Percentiles rank a stretch among this genome's conserved stretches.
These are phyloP conservation scores for Trypanosoma avium DNA, from an alignment of 208 protist species.

Conservation along the genomic window DNA sequence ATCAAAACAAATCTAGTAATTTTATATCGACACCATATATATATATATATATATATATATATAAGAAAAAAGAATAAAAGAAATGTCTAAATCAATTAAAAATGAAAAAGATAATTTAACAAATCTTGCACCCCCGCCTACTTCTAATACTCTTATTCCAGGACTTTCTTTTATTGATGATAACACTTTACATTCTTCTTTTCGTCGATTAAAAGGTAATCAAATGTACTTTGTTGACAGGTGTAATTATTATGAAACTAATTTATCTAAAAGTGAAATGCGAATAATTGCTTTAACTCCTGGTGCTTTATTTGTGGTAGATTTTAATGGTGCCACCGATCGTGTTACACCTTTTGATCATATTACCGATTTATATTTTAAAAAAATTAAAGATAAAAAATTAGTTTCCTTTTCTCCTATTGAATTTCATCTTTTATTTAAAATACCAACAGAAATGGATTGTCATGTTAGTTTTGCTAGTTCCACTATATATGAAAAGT, in stretches of 20 bases:
- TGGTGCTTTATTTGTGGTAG: conserved; percentile 19
- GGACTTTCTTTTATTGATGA: conserved; percentile 20
- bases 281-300: conserved; percentile 25
- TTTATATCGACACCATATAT: no score
- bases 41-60: no score
- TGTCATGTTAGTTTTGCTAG: conserved; percentile 22
- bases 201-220: conserved; percentile 19
- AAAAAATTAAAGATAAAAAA: conserved; percentile 19
- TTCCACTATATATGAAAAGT: not conserved
- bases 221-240: conserved; percentile 20
- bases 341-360: conserved; percentile 10
- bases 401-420: not conserved
- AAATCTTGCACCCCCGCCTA: no score
- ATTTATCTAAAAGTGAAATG: not conserved
- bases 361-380: conserved; percentile 16
- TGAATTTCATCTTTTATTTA: conserved; percentile 19
- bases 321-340: conserved; percentile 17
- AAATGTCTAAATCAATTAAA: no score
- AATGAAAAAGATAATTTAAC: no score
- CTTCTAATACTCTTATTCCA: not conserved
- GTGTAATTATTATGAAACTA: conserved; percentile 6
- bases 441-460: conserved; percentile 17
- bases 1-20: no score
- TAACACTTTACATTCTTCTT: conserved; percentile 6
- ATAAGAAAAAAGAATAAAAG: no score